These are phyloP conservation scores for Oropetium thomaeum DNA, from an alignment of 176 grass and related monocot species.

Conservation along the genomic window DNA sequence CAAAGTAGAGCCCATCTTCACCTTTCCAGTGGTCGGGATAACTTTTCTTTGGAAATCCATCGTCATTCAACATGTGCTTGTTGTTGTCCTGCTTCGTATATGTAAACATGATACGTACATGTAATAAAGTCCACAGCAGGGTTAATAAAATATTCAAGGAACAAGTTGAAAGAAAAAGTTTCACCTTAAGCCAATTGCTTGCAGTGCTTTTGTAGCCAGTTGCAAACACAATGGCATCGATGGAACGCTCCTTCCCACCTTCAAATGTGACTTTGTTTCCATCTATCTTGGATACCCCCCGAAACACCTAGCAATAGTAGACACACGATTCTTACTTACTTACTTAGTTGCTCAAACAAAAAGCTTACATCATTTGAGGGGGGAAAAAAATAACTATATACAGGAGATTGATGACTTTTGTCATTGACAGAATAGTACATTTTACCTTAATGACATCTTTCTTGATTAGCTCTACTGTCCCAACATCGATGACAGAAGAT, in stretches of 20 bases:
- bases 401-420: not conserved
- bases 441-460: not conserved
- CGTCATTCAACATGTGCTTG: not conserved
- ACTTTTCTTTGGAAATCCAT: slow-evolving; percentile 32
- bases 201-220: not conserved
- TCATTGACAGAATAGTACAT: no score
- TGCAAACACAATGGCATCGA: not conserved
- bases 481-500: slow-evolving; percentile 45
- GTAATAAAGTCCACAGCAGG: not conserved
- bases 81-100: not conserved
- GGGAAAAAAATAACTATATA: not conserved
- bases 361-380: not conserved
- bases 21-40: slow-evolving; percentile 45
- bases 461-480: slow-evolving; percentile 26
- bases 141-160: not conserved
- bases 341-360: not conserved
- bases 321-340: not conserved
- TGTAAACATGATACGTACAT: not conserved
- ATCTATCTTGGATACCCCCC: slow-evolving; percentile 14
- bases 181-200: not conserved
- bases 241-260: not conserved
- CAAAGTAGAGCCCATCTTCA: slow-evolving; percentile 39
- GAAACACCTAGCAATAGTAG: not conserved
- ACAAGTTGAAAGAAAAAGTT: not conserved
- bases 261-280: slow-evolving; percentile 28